phyloP scores from a whole-genome alignment of 768 basidiomycete genomes.

The Lentinus tigrinus region DNA sequence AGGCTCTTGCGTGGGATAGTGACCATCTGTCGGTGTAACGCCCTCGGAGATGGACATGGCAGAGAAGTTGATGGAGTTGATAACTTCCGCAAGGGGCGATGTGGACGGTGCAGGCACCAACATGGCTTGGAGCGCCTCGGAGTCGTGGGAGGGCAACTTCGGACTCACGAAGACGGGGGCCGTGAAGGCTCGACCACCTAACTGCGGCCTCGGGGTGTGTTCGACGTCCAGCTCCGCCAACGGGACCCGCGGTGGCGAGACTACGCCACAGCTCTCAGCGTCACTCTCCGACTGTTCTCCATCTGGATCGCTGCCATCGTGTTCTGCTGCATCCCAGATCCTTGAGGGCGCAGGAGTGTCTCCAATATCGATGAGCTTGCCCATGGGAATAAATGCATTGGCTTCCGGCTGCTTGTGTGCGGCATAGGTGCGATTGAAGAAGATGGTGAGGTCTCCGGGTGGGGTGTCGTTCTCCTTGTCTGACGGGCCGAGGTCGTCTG shows the following conservation, averaged over 20 bases:
- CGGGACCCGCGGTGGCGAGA: conserved; percentile 9
- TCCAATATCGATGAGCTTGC: conserved; percentile 33
- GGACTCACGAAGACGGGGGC: not conserved
- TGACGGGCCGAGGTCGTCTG: conserved; percentile 29
- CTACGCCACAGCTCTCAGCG: not conserved
- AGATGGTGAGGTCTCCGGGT: conserved; percentile 27
- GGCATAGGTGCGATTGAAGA: conserved; percentile 31
- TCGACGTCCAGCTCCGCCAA: conserved; percentile 24
- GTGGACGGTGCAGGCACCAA: conserved; percentile 15
- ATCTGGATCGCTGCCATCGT: conserved; percentile 14
- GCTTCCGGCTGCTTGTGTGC: conserved; percentile 4
- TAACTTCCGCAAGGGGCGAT: conserved; percentile 30
- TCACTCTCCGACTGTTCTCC: conserved; percentile 13
- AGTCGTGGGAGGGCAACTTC: not conserved
- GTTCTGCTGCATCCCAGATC: conserved; percentile 2
- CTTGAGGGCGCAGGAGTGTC: conserved; percentile 16
- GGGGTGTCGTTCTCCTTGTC: conserved; percentile 35
- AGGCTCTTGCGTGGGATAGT: not conserved
- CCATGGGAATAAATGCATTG: conserved; percentile 18
- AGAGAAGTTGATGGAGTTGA: conserved; percentile 30
- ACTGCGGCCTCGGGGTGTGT: conserved; percentile 11
- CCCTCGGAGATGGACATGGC: conserved; percentile 10
- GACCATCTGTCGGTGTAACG: not conserved
- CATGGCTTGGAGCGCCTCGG: conserved; percentile 1
- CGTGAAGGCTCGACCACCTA: conserved; percentile 3